Base-by-base conservation (phyloP, 352 stramenopile species). In the Globisporangium radiosum region DNA sequence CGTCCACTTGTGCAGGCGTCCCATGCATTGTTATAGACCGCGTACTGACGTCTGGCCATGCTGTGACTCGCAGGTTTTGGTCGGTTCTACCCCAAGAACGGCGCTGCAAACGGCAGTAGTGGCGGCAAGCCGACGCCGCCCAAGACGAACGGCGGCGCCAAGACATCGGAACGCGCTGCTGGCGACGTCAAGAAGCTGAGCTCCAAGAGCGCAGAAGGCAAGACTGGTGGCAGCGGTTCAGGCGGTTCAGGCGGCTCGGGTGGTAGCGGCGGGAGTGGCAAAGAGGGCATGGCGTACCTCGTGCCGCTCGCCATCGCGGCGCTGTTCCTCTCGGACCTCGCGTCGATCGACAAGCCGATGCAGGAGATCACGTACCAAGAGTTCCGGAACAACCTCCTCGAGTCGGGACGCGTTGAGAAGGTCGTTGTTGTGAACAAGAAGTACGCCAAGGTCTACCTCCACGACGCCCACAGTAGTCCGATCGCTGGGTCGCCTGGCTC, bases 301-400 rank as follows among this genome's bases (percentile, higher is more conserved):
- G 66, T 94, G 15, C 85, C 82, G 11, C 60, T 92, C 25, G 85
- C 82, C 0, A 67, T 94, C 37, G 85, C 79, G 7, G 80, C 80
- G 15, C 59, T 93, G 52, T 73, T 94, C 47, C 72, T 94, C 42
- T 85, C 84, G 44, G 85, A 94, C 38, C 59, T 93, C 49, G 75
- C 73, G 14, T 80, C 69, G 8, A 67, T 84, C 25, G 82, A 93
- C 65, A 91, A 94, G 57, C 80, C 82, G 8, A 90, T 92, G 75
- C 83, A 94, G 63, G 89, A 97, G 68, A 92, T 96, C 64, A 96
- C 81, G 55, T 97, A 94, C 71, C 89, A 97, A 62, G 88, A 97
- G 57, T 96, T 97, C 71, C 84, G 87, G 47, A 96, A 88, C 58
- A 76, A 76, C 39, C 85, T 96, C 54, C 65, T 97, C 44, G 81